Conservation (phyloP, 208 protist genomes). For the Acanthamoeba triangularis region DNA sequence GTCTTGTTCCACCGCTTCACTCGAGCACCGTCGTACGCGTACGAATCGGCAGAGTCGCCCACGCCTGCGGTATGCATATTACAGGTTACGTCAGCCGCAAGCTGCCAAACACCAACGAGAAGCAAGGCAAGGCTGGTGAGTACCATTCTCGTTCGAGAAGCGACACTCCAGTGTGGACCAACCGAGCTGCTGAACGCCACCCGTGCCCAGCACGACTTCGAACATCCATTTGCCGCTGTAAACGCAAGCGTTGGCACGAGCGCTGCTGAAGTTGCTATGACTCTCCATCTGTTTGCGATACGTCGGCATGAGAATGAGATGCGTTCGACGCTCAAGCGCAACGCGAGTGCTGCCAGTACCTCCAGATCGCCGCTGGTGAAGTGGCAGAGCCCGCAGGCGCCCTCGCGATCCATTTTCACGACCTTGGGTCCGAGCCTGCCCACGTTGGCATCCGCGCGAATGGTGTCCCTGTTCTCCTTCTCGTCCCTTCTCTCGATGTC, state of each 20-base stretch:
- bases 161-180: slow-evolving; percentile 77
- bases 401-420: not conserved
- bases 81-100: not conserved
- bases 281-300: slow-evolving; percentile 63
- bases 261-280: slow-evolving; percentile 77
- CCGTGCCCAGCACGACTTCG: slow-evolving; percentile 77
- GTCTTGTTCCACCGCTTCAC: slow-evolving; percentile 82
- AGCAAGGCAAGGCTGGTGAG: no score
- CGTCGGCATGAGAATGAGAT: not conserved
- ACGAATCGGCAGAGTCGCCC: slow-evolving; percentile 79
- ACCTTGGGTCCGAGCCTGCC: slow-evolving; percentile 40
- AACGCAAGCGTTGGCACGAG: slow-evolving; percentile 73
- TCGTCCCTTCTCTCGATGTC: not conserved
- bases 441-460: not conserved
- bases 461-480: not conserved
- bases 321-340: not conserved
- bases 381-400: slow-evolving; percentile 6
- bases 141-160: slow-evolving; percentile 77
- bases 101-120: not conserved
- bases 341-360: not conserved
- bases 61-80: not conserved
- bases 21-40: slow-evolving; percentile 80
- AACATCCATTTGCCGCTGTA: slow-evolving; percentile 84
- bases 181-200: slow-evolving; percentile 80
- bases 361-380: not conserved